Evolutionary conservation across 768 basidiomycete genomes (phyloP).

Genomic region (Suillus brevipes): DNA sequence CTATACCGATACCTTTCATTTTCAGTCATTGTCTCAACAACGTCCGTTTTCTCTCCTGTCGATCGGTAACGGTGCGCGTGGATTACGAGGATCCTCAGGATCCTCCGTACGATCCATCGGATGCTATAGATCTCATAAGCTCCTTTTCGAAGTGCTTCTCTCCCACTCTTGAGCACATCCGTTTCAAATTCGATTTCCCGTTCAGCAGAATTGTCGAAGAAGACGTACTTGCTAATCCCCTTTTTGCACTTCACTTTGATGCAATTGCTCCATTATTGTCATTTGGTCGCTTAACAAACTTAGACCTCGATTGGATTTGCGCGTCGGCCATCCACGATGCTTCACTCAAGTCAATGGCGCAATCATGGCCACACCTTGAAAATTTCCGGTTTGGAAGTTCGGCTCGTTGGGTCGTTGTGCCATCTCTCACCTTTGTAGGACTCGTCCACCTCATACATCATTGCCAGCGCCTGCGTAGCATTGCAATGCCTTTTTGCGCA

Average conservation of each 20-base stretch:
- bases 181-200: not conserved
- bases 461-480: not conserved
- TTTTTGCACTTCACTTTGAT: not conserved
- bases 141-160: not conserved
- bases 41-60: not conserved
- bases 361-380: not conserved
- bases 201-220: not conserved
- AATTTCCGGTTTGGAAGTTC: not conserved
- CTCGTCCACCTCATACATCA: not conserved
- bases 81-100: not conserved
- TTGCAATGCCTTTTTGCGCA: not conserved
- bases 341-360: not conserved
- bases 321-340: not conserved
- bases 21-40: not conserved
- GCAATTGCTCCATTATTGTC: not conserved
- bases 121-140: not conserved
- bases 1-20: not conserved
- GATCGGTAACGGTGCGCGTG: not conserved
- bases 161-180: not conserved
- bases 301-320: not conserved
- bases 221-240: not conserved
- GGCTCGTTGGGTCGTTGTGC: not conserved
- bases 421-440: not conserved
- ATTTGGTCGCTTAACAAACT: not conserved
- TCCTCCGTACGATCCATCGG: not conserved